Evolutionary conservation across 305 asterid species (phyloP), one percentile per base, ranked within the genome.

Genomic region (Rubia balearica): DNA sequence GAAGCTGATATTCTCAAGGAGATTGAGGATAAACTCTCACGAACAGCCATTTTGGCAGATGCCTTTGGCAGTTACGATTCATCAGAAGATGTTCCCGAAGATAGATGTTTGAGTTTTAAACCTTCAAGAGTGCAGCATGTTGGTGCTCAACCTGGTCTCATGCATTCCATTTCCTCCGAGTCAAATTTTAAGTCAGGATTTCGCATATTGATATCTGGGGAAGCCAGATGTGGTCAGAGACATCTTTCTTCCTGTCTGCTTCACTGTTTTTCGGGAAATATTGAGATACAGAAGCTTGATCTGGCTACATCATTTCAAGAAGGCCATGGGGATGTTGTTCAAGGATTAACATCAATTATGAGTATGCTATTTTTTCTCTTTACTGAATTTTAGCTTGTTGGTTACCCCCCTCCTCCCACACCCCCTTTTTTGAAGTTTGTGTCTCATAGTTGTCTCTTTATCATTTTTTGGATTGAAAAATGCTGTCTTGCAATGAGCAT

Each of bases 221-320:
- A 81, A 81, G 87, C 95, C 33, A 85, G 89, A 82, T 88, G 87
- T 71, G 99, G 97, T 33, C 97, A 91, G 87, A 80, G 91, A 81
- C 97, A 91, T 87, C 92, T 95, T 76, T 95, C 96, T 42, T 91
- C 96, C 38, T 88, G 96, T 86, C 90, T 95, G 82, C 94, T 95
- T 69, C 92, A 95, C 77, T 88, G 86, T 85, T 95, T 88, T 84
- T 83, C 86, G 53, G 99, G 98, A 68, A 86, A 82, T 82, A 81
- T 85, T 73, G 96, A 89, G 76, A 76, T 86, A 71, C 91, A 87
- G 84, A 95, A 91, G 83, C 84, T 95, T 80, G 98, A 95, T 80
- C 77, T 86, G 87, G 97, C 99, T 74, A 83, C 97, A 65, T 81
- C 90, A 70, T 90, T 89, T 66, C 96, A 87, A 76, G 97, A 91